Evolutionary conservation across 2,329 filamentous ascomycete species (phyloP).

Genomic region (Aspergillus fructus): DNA sequence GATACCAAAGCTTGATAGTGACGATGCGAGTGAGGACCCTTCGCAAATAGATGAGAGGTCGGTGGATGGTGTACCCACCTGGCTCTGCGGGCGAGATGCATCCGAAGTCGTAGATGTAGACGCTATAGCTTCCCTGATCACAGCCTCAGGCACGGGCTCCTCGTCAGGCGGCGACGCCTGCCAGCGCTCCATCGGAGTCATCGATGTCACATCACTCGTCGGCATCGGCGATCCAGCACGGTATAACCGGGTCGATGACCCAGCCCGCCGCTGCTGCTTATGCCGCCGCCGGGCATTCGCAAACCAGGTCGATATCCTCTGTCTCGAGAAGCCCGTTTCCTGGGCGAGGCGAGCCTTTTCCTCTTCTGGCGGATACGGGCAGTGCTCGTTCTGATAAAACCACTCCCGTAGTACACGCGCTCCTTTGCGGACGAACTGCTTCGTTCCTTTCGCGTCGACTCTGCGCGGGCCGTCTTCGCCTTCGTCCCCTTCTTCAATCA

Average conservation of each 20-base stretch:
- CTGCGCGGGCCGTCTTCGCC: not conserved
- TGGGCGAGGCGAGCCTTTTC: constrained; percentile 43
- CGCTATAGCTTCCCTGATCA: constrained; percentile 39
- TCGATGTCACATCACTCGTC: constrained; percentile 29
- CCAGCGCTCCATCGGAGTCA: constrained; percentile 52
- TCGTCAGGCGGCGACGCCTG: constrained; percentile 47
- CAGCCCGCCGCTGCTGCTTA: constrained; percentile 32
- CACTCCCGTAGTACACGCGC: constrained; percentile 47
- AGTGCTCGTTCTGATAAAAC: constrained; percentile 47
- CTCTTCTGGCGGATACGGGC: constrained; percentile 51
- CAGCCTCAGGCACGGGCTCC: constrained; percentile 42
- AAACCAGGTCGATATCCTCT: constrained; percentile 53
- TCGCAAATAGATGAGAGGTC: constrained; percentile 23
- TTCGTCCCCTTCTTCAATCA: constrained; percentile 40
- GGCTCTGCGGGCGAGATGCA: constrained; percentile 2
- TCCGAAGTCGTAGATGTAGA: constrained; percentile 2
- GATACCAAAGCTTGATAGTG: constrained; percentile 31
- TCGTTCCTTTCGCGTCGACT: constrained; percentile 26
- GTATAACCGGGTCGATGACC: constrained; percentile 30
- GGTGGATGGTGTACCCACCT: not conserved
- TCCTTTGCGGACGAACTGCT: constrained; percentile 47
- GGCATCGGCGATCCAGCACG: constrained; percentile 48
- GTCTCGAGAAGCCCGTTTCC: constrained; percentile 48
- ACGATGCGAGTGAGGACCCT: constrained; percentile 28
- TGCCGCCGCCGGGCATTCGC: constrained; percentile 52